Percentiles rank a stretch among this genome's conserved stretches.
These are phyloP conservation scores for Friedmanniomyces endolithicus DNA, from an alignment of 495 filamentous ascomycete species.

Conservation along the genomic window DNA sequence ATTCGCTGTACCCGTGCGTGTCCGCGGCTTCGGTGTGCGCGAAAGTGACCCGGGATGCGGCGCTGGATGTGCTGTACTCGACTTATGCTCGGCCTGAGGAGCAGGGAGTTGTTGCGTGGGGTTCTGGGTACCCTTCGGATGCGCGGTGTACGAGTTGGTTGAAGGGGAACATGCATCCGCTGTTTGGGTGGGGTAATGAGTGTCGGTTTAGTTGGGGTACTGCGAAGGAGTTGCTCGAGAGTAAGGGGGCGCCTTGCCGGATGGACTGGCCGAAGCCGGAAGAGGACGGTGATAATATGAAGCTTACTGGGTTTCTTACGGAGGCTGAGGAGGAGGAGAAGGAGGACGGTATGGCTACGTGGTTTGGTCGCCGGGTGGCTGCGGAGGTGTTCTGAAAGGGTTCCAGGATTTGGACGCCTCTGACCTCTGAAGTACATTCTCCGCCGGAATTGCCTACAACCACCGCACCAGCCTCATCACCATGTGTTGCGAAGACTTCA, in stretches of 20 bases:
- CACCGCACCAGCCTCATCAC: too few relatives aligned
- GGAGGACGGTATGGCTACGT: slow-evolving; percentile 42
- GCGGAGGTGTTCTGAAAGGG: slow-evolving; percentile 44
- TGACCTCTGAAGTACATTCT: too few relatives aligned
- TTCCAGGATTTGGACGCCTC: too few relatives aligned
- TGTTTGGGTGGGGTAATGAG: slow-evolving; percentile 92
- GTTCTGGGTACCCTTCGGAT: slow-evolving; percentile 88
- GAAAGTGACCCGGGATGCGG: slow-evolving; percentile 87
- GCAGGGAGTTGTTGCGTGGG: slow-evolving; percentile 45
- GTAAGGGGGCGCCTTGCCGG: slow-evolving; percentile 44
- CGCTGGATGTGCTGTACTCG: slow-evolving; percentile 63
- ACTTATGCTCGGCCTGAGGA: slow-evolving; percentile 23
- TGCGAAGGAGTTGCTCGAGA: slow-evolving; percentile 80
- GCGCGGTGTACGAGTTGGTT: slow-evolving; percentile 69
- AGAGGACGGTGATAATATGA: slow-evolving; percentile 44
- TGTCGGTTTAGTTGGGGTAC: slow-evolving; percentile 93
- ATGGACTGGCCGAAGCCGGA: slow-evolving; percentile 83
- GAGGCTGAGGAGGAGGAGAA: slow-evolving; percentile 36
- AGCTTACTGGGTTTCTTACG: slow-evolving; percentile 64
- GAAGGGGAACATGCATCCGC: slow-evolving; percentile 70
- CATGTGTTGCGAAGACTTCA: too few relatives aligned
- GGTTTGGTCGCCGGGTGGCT: slow-evolving; percentile 51
- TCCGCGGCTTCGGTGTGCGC: slow-evolving; percentile 87
- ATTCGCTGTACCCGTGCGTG: slow-evolving; percentile 84
- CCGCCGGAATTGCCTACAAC: too few relatives aligned